Base-by-base conservation (phyloP, 345 rosid species). In the Populus simonii region DNA sequence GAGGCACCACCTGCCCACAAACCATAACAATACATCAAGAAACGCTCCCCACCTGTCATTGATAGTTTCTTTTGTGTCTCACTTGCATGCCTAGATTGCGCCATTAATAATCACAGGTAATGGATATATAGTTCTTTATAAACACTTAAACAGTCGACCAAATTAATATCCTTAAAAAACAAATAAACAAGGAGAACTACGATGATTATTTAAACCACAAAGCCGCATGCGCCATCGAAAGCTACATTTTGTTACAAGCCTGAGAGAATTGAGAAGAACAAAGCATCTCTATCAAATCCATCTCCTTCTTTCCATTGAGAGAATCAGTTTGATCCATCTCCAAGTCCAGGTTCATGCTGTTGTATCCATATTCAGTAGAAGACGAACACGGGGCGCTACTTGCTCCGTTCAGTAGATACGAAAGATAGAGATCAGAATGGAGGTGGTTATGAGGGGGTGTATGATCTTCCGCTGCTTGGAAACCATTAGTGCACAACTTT, bases 261-360 rank as follows among this genome's bases (percentile, higher is more conserved):
- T 80, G 83, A 68, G 70, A 68, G 80, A 85, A 87, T 25, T 70
- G 80, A 79, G 88, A 84, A 80, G 89, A 89, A 72, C 89, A 88
- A 69, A 95, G 77, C 99, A 95, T 93, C 91, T 95, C 99, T n/a
- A 95, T 88, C 91, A 93, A 84, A 84, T 95, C 99, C 94, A 93
- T 93, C 80, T 95, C 98, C 76, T 83, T 87, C 70, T 71, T 83
- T 74, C 83, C 88, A 39, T 71, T 70, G 1, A 6, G 25, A 33
- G 83, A 74, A 36, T 71, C 71, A 36, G 71, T 84, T 74, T 86
- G 88, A 76, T 80, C 78, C 36, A 62, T 70, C 66, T 67, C 53
- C 59, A 68, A n/a, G 49, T 71, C 72, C 75, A 63, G 31, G 77
- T 84, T 76, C 69, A 2, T 57, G 23, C 12, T 75, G 72, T 68